Conservation (phyloP, 2,329 filamentous ascomycete genomes). For the Cytospora schulzeri region DNA sequence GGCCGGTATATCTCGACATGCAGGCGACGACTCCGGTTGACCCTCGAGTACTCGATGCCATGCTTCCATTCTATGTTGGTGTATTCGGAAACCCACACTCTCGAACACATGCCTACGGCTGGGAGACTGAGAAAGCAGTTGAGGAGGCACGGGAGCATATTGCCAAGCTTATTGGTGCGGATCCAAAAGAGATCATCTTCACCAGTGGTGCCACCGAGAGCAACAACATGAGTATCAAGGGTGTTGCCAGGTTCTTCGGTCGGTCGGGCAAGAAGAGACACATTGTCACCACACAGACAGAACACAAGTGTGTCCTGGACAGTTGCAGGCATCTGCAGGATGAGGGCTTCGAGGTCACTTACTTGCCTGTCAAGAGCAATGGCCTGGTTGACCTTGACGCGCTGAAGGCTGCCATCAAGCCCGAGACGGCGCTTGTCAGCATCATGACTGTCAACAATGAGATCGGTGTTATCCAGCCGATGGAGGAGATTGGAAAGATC, state of each 20-base stretch:
- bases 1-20: constrained; percentile 98
- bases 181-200: constrained; percentile 98
- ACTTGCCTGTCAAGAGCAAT: constrained; percentile 84
- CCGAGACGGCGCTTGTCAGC: constrained; percentile 89
- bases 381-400: constrained; percentile 84
- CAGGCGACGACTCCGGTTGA: constrained; percentile 96
- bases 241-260: constrained; percentile 93
- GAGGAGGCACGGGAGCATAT: constrained; percentile 84
- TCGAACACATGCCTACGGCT: constrained; percentile 95
- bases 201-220: constrained; percentile 97
- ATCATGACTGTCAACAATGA: constrained; percentile 99
- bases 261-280: constrained; percentile 95
- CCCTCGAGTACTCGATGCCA: constrained; percentile 90
- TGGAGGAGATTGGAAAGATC: constrained; percentile 89
- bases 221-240: constrained; percentile 99
- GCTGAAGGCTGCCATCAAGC: constrained; percentile 84
- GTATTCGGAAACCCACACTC: constrained; percentile 97
- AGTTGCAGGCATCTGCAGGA: constrained; percentile 96
- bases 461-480: constrained; percentile 96
- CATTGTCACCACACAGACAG: constrained; percentile 95
- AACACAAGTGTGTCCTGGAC: constrained; percentile 98
- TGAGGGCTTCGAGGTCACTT: constrained; percentile 96
- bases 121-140: constrained; percentile 94
- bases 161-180: constrained; percentile 85
- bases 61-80: constrained; percentile 92